Conservation (phyloP, 1,284 basidiomycete species). For the Marasmius oreades region DNA sequence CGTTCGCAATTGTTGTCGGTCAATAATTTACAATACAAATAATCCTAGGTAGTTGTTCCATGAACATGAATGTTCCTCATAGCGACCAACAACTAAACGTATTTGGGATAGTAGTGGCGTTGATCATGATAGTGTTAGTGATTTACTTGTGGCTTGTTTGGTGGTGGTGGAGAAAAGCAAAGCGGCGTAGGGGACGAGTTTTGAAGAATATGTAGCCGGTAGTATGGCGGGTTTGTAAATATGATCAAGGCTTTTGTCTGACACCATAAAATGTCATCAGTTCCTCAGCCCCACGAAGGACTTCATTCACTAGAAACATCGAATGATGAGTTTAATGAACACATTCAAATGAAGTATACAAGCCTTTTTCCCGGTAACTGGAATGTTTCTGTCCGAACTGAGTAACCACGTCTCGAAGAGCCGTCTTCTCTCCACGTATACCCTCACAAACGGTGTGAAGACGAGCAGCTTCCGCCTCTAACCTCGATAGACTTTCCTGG, state of each 20-base stretch:
- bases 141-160: constrained; percentile 42
- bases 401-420: constrained; percentile 46
- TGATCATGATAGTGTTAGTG: constrained; percentile 36
- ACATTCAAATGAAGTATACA: constrained; percentile 11
- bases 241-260: constrained; percentile 32
- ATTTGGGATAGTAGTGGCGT: constrained; percentile 48
- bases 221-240: background rate
- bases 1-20: background rate
- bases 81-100: constrained; percentile 35
- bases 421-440: constrained; percentile 51
- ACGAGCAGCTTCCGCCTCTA: constrained; percentile 54
- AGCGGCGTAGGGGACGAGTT: constrained; percentile 30
- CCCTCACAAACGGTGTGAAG: constrained; percentile 52
- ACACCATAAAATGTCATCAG: constrained; percentile 43
- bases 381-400: constrained; percentile 54
- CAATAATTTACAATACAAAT: background rate
- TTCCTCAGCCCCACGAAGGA: constrained; percentile 54
- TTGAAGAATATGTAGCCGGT: constrained; percentile 15
- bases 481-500: constrained; percentile 45
- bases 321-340: background rate
- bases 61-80: constrained; percentile 50
- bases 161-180: constrained; percentile 57
- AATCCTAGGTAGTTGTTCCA: constrained; percentile 56
- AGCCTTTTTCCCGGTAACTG: constrained; percentile 56
- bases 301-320: constrained; percentile 45